Evolutionary conservation across 768 basidiomycete species (phyloP), one percentile per base, ranked within the genome.

Genomic region (Amanita brunnescens): DNA sequence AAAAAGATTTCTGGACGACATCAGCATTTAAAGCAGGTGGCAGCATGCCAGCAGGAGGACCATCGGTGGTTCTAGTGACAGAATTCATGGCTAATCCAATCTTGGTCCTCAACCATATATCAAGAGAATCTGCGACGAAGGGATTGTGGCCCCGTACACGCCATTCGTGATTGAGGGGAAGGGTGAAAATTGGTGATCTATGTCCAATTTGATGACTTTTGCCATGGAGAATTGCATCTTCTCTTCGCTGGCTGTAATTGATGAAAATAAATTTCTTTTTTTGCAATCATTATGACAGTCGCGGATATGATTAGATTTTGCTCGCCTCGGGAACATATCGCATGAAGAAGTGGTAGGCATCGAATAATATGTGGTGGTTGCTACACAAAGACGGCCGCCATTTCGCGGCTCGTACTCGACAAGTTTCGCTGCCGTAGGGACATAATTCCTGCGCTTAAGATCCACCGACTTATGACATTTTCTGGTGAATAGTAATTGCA

Each of bases 231-330:
- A 29, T 29, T 29, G 26, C 26, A 7, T 29, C 26, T 3, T 29
- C 26, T 29, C 7, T 7, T 29, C 26, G 5, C 7, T 29, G 26
- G 26, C 26, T 29, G 45, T 63, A 66, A 55, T 70, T 66, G 51
- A 70, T 43, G 12, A 68, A 52, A 14, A 70, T 52, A 34, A 63
- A 66, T 49, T 59, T 61, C 18, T 51, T 48, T 33, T 49, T 44
- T 57, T 61, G 54, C 54, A 18, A 43, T 38, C 24, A 61, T 42
- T 55, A 54, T 57, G 52, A 39, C 52, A 50, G 37, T 18, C 43
- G 20, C 45, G 21, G 20, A 47, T 26, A 21, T 23, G 13, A 43
- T 12, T 21, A 18, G 35, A 33, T 9, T 33, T 20, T 29, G 13
- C 46, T 47, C 46, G 34, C 46, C 10, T 16, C 35, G 10, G 46